Evolutionary conservation across 208 protist species (phyloP), one percentile per base, ranked within the genome.

Genomic region (Phytomonas sp.): DNA sequence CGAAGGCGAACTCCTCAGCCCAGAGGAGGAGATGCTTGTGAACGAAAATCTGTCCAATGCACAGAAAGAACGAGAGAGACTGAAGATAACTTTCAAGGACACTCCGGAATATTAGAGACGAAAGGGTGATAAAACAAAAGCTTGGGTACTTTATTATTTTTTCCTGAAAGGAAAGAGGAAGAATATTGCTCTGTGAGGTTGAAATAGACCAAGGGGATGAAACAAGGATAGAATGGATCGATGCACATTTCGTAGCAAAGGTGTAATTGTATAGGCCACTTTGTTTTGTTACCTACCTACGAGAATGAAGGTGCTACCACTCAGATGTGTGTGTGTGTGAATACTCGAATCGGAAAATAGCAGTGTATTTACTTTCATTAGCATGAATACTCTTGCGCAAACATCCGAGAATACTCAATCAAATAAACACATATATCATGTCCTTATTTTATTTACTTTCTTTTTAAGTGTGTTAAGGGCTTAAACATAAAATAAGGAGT

Each of bases 1-100:
- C 36, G 85, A 95, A 59, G 80, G 87, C 4, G 80, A 88, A 31
- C 51, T 71, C 32, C 43, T 43, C 9, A 67, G 73, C 20, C 37
- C 76, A 29, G 60, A 72, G 13, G 72, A 68, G 28, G 77, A 81
- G 51, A 79, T 51, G 40, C 40, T 6, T 51, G 9, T 15, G 40
- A 51, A 34, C 30, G 30, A 63, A 36, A 63, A 34, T 63, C 60
- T 63, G 60, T n/a, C 20, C 9, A 63, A 36, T 36, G 56, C 63
- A 65, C 62, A 74, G 60, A 43, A 61, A 20, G 60, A 76, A 56
- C 34, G 60, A 29, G 60, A 74, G 29, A 70, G 66, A 34, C 6
- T 70, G 30, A 72, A 17, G 33, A 67, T 66, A 15, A 46, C 40
- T 11, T 40, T 13, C 28, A 26, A 66, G 23, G 30, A 63, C 20